These are phyloP conservation scores for Phyllosticta citrichinensis DNA, from an alignment of 2,329 filamentous ascomycete species.

Conservation along the genomic window DNA sequence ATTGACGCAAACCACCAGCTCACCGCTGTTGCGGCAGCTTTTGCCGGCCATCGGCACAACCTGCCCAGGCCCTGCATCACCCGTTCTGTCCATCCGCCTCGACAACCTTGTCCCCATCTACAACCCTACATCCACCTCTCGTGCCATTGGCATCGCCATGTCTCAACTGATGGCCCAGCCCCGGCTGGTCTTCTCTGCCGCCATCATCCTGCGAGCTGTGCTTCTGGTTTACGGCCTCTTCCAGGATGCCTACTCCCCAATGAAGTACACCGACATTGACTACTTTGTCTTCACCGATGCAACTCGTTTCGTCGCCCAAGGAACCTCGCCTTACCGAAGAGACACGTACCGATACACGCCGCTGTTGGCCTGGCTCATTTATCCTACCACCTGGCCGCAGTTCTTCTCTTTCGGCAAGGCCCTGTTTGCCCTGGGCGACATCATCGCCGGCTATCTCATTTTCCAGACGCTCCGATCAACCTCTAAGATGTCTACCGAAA, in stretches of 20 bases:
- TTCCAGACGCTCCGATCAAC: slow-evolving; percentile 41
- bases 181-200: slow-evolving; percentile 30
- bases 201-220: slow-evolving; percentile 54
- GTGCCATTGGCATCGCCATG: slow-evolving; percentile 5
- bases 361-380: slow-evolving; percentile 78
- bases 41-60: slow-evolving; percentile 1
- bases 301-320: slow-evolving; percentile 61
- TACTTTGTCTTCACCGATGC: slow-evolving; percentile 98
- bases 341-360: slow-evolving; percentile 98
- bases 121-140: background rate
- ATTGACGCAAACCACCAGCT: slow-evolving; percentile 2
- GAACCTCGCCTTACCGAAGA: slow-evolving; percentile 68
- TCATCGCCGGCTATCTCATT: slow-evolving; percentile 75
- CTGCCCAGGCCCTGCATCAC: background rate
- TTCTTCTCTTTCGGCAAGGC: slow-evolving; percentile 76
- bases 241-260: slow-evolving; percentile 81
- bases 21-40: background rate
- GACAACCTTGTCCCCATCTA: background rate
- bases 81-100: background rate
- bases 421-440: slow-evolving; percentile 73
- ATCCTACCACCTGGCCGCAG: slow-evolving; percentile 60
- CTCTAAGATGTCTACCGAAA: slow-evolving; percentile 24
- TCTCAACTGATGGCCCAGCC: slow-evolving; percentile 25
- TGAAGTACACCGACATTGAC: slow-evolving; percentile 99
- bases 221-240: slow-evolving; percentile 83